These are phyloP conservation scores for Rosa lucieae DNA, from an alignment of 306 rosid genomes.

Conservation along the genomic window DNA sequence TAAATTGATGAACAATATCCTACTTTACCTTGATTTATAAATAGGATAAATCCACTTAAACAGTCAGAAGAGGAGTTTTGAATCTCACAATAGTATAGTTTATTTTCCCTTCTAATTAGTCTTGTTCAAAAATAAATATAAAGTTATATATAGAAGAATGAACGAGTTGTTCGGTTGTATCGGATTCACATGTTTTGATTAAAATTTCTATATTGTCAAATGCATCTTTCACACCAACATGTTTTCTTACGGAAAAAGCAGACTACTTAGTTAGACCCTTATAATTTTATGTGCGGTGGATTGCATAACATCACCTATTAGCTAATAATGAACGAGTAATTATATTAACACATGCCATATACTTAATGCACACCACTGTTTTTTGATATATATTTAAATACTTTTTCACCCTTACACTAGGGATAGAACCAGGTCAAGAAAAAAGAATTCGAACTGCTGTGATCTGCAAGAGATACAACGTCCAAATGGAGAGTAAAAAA, in stretches of 20 bases:
- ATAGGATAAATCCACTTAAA: conserved; percentile 6
- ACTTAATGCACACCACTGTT: too few species aligned
- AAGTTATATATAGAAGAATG: background rate
- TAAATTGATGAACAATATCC: background rate
- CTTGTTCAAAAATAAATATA: background rate
- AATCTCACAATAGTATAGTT: conserved; percentile 11
- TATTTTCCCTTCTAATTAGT: background rate
- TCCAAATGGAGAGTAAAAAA: too few species aligned
- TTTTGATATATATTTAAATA: too few species aligned
- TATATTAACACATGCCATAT: too few species aligned
- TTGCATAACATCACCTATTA: background rate
- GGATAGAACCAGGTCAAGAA: too few species aligned
- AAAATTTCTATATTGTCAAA: background rate
- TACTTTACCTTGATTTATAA: background rate
- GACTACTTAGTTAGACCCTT: background rate
- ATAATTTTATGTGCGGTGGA: too few species aligned
- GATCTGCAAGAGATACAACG: too few species aligned
- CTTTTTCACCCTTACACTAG: too few species aligned
- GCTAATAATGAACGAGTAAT: too few species aligned
- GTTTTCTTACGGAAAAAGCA: background rate
- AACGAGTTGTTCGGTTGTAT: background rate
- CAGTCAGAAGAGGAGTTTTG: conserved; percentile 3
- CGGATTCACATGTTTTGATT: background rate
- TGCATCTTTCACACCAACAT: background rate
- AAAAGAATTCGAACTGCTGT: too few species aligned